Evolutionary conservation across 441 rosid species (phyloP).

Genomic region (Breynia disticha): DNA sequence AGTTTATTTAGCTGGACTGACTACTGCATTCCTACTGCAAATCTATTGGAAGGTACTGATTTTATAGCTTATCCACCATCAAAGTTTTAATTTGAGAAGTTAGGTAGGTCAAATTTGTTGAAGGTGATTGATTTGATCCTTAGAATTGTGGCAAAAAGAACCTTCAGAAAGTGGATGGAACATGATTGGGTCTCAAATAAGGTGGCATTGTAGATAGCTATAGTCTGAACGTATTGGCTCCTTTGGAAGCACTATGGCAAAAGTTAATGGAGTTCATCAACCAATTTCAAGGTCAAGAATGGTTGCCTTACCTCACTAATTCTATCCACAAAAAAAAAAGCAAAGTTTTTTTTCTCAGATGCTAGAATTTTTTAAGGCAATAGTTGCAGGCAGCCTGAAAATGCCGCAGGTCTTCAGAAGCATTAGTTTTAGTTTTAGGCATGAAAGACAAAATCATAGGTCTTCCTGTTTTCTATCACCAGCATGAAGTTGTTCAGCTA

Average conservation of each 20-base stretch:
- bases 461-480: slow-evolving; percentile 9
- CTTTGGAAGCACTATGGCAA: not conserved
- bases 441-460: slow-evolving; percentile 7
- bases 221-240: slow-evolving; percentile 4
- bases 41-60: not conserved
- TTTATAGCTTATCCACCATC: slow-evolving; percentile 7
- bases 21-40: not conserved
- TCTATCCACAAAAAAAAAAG: not conserved
- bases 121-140: too few relatives aligned
- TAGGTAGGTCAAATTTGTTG: slow-evolving; percentile 13
- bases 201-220: not conserved
- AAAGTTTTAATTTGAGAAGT: slow-evolving; percentile 7
- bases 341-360: too few relatives aligned
- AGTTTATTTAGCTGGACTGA: not conserved
- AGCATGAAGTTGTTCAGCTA: too few relatives aligned
- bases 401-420: slow-evolving; percentile 4
- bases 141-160: not conserved
- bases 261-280: too few relatives aligned
- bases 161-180: slow-evolving; percentile 10
- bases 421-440: not conserved
- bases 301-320: not conserved
- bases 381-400: not conserved
- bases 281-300: too few relatives aligned
- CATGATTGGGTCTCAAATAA: slow-evolving; percentile 5
- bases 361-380: not conserved